A percentile compares a stretch with the other conserved stretches of the same genome.
phyloP scores from a whole-genome alignment of 2,329 filamentous ascomycete genomes.

The Stemphylium vesicarium region DNA sequence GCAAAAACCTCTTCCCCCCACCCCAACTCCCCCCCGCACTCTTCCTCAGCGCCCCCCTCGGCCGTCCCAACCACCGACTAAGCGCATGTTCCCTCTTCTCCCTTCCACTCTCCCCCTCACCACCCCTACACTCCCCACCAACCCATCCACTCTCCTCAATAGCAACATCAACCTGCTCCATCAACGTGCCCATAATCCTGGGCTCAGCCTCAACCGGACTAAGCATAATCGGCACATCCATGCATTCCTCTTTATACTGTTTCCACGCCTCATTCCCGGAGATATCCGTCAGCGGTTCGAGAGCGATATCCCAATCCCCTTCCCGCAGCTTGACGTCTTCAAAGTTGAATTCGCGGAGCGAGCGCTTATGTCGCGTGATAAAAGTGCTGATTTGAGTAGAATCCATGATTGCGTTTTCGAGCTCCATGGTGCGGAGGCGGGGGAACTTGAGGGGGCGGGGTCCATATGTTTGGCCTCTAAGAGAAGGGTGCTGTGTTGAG shows the following conservation, averaged over 20 bases:
- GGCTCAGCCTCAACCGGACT: constrained; percentile 43
- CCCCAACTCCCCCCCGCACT: constrained; percentile 47
- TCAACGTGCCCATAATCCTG: constrained; percentile 42
- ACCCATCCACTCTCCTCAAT: constrained; percentile 16
- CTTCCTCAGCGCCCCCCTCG: constrained; percentile 17
- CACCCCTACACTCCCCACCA: too few relatives aligned
- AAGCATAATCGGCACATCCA: constrained; percentile 51
- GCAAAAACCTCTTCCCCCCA: constrained; percentile 24
- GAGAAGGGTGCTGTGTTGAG: constrained; percentile 38
- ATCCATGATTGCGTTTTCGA: constrained; percentile 76
- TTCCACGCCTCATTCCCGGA: constrained; percentile 51
- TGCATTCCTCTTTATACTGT: constrained; percentile 50
- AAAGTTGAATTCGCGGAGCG: constrained; percentile 79
- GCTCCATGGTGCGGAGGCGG: constrained; percentile 69
- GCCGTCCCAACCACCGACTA: constrained; percentile 43
- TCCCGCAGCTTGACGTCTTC: constrained; percentile 73
- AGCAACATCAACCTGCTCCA: constrained; percentile 40
- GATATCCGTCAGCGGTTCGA: constrained; percentile 69
- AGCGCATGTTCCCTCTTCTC: constrained; percentile 33
- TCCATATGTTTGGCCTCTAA: constrained; percentile 40
- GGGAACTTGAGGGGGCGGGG: constrained; percentile 65
- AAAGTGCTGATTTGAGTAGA: constrained; percentile 73
- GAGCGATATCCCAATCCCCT: constrained; percentile 81
- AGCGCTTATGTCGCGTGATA: constrained; percentile 69
- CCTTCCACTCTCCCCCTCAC: constrained; percentile 18